A percentile compares a stretch with the other conserved stretches of the same genome.
Conservation (phyloP, 176 grass and related monocot genomes). For the Oryza coarctata region DNA sequence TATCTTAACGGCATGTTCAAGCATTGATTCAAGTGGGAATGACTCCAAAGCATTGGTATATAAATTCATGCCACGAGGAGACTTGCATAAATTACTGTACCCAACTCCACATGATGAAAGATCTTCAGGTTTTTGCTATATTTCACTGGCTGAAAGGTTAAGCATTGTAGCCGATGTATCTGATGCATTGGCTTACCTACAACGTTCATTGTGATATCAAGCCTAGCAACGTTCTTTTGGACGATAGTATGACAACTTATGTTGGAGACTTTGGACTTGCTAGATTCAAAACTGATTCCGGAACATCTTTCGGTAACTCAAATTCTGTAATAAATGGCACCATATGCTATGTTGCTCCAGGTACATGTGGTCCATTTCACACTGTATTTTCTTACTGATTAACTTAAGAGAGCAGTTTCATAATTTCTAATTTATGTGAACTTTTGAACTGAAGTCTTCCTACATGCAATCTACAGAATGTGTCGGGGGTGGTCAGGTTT, state of each 20-base stretch:
- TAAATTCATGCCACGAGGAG: constrained; percentile 24
- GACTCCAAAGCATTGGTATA: constrained; percentile 35
- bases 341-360: too few species aligned
- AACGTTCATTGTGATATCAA: constrained; percentile 31
- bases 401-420: too few species aligned
- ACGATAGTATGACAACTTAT: neutral
- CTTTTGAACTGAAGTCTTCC: neutral
- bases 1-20: constrained; percentile 21
- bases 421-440: too few species aligned
- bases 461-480: neutral
- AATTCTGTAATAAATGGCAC: neutral
- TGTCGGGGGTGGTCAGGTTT: neutral
- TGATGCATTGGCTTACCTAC: constrained; percentile 18
- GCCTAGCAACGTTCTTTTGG: constrained; percentile 33
- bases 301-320: neutral
- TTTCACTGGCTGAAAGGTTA: constrained; percentile 27
- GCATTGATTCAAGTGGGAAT: neutral
- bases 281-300: neutral
- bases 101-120: neutral
- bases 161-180: constrained; percentile 15
- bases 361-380: too few species aligned
- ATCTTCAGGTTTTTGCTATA: neutral
- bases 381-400: too few species aligned
- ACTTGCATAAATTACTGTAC: constrained; percentile 15
- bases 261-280: constrained; percentile 36